phyloP scores from a whole-genome alignment of 73 alveolate species.

The Strombidium stylifer region DNA sequence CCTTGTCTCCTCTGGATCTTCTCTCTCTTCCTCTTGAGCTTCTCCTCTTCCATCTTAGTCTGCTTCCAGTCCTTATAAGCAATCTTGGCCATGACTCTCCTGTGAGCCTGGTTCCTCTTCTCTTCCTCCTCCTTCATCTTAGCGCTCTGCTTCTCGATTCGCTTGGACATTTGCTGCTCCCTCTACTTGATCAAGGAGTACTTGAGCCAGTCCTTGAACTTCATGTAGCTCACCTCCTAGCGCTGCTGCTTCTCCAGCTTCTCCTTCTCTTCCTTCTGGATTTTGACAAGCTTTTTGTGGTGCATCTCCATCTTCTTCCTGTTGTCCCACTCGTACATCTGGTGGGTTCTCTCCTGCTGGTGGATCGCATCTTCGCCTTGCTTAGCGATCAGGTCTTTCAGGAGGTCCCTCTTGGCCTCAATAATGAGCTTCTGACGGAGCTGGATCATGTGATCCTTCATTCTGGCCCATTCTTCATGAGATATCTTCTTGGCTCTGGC shows the following conservation, averaged over 20 bases:
- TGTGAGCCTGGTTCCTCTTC: constrained; percentile 24
- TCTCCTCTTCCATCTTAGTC: constrained; percentile 24
- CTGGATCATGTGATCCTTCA: constrained; percentile 24
- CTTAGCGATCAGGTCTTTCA: constrained; percentile 21
- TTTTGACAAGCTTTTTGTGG: neutral
- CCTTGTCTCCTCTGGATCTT: neutral
- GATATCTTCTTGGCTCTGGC: neutral
- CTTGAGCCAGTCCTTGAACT: constrained; percentile 54
- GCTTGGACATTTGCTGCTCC: constrained; percentile 29
- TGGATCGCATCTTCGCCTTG: constrained; percentile 14
- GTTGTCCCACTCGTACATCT: constrained; percentile 34
- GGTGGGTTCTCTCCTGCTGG: constrained; percentile 7
- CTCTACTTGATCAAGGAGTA: constrained; percentile 32
- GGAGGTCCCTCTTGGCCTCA: constrained; percentile 52
- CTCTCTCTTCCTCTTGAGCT: constrained; percentile 30
- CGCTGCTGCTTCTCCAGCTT: constrained; percentile 8
- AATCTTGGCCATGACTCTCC: constrained; percentile 35
- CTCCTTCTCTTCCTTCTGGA: constrained; percentile 15
- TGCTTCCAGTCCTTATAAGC: constrained; percentile 36
- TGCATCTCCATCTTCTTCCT: constrained; percentile 32
- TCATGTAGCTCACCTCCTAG: neutral
- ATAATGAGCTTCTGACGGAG: constrained; percentile 30
- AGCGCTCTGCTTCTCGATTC: constrained; percentile 15
- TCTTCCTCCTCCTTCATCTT: constrained; percentile 26
- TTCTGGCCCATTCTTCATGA: constrained; percentile 54